phyloP scores from a whole-genome alignment of 1,139 yeast species.

The Blastobotrys persicus region DNA sequence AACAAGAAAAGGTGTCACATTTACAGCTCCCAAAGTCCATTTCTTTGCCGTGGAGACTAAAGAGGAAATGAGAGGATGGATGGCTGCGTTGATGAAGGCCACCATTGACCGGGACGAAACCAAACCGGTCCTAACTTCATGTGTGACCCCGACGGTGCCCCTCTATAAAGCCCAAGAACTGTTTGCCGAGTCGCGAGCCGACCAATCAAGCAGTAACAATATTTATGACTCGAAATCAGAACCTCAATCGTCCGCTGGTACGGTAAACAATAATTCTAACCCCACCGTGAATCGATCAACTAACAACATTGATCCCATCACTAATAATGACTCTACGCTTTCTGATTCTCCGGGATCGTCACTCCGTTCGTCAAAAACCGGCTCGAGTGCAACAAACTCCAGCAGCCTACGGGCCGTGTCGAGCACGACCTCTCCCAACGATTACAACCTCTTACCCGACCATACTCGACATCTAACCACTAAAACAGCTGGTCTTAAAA shows the following conservation, averaged over 20 bases:
- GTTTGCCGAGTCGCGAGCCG: conserved; percentile 61
- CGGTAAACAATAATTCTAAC: conserved; percentile 20
- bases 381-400: conserved; percentile 28
- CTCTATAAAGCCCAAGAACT: conserved; percentile 82
- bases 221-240: neutral
- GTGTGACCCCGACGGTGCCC: conserved; percentile 91
- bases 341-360: conserved; percentile 23
- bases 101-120: conserved; percentile 94
- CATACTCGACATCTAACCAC: conserved; percentile 28
- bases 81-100: conserved; percentile 91
- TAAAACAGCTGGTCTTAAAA: conserved; percentile 30
- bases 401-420: conserved; percentile 13
- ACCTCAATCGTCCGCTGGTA: conserved; percentile 23
- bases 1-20: conserved; percentile 87
- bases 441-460: conserved; percentile 12
- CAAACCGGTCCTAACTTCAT: conserved; percentile 91
- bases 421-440: conserved; percentile 18
- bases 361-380: conserved; percentile 28
- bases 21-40: conserved; percentile 94
- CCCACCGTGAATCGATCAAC: conserved; percentile 13
- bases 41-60: conserved; percentile 90
- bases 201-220: neutral
- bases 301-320: conserved; percentile 4
- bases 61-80: conserved; percentile 94
- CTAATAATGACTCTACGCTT: conserved; percentile 5